phyloP scores from a whole-genome alignment of 305 asterid genomes.

The Fraxinus dipetala region DNA sequence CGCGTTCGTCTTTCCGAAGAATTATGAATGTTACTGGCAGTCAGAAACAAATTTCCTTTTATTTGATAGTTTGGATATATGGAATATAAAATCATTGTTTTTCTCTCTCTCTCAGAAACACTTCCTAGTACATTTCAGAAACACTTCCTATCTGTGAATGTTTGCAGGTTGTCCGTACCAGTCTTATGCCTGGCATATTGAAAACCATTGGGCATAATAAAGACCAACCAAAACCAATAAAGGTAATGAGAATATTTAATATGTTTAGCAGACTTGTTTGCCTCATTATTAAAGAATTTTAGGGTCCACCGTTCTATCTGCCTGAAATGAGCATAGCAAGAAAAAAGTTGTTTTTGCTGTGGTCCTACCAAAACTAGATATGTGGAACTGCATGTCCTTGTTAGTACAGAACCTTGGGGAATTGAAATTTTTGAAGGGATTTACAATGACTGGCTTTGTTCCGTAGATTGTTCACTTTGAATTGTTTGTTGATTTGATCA shows the following conservation, averaged over 20 bases:
- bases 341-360: not conserved
- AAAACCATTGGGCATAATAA: conserved; percentile 75
- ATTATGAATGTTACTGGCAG: not conserved
- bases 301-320: not conserved
- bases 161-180: conserved; percentile 77
- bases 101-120: not conserved
- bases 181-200: conserved; percentile 80
- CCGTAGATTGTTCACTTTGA: not conserved
- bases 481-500: not conserved
- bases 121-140: not conserved
- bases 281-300: not conserved
- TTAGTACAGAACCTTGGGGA: not conserved
- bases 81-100: not conserved
- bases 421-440: not conserved
- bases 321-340: not conserved
- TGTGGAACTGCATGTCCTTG: not conserved
- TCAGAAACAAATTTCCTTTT: not conserved
- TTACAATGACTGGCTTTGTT: not conserved
- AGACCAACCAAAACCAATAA: conserved; percentile 94
- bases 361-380: not conserved
- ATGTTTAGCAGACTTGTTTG: not conserved
- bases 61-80: not conserved
- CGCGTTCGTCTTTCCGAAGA: not conserved
- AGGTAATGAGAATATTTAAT: conserved; percentile 37
- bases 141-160: not conserved